phyloP scores from a whole-genome alignment of 192 early-diverging fungal genomes.

The Martensiomyces pterosporus region DNA sequence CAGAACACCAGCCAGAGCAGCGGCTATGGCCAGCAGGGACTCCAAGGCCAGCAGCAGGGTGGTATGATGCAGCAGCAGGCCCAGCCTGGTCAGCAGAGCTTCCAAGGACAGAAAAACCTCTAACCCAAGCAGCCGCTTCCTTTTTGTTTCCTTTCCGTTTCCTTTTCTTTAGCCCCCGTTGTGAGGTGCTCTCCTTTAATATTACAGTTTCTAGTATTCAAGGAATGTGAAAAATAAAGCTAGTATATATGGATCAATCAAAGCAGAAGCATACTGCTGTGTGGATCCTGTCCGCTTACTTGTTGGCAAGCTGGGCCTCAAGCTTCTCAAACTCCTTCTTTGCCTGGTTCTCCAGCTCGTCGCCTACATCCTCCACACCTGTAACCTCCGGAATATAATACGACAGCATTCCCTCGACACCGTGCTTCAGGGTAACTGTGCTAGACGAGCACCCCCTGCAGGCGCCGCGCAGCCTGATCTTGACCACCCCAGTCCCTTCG shows the following conservation, averaged over 20 bases:
- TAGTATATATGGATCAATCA: too few relatives aligned
- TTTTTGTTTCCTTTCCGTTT: too few relatives aligned
- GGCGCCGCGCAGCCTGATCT: slow-evolving; percentile 88
- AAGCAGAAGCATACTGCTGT: not conserved
- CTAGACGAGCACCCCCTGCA: slow-evolving; percentile 91
- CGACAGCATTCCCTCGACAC: slow-evolving; percentile 99
- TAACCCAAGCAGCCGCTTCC: too few relatives aligned
- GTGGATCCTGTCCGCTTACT: not conserved
- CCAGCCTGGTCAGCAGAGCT: not conserved
- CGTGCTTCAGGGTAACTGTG: slow-evolving; percentile 92
- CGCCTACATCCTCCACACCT: slow-evolving; percentile 80
- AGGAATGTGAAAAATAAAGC: too few relatives aligned
- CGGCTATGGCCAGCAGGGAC: not conserved
- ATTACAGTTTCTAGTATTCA: too few relatives aligned
- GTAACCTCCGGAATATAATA: slow-evolving; percentile 97
- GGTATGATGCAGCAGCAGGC: not conserved
- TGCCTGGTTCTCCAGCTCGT: slow-evolving; percentile 74
- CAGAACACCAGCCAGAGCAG: not conserved
- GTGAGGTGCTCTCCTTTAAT: too few relatives aligned
- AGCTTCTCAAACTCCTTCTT: slow-evolving; percentile 88
- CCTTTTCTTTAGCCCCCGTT: too few relatives aligned
- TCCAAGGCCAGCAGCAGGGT: not conserved
- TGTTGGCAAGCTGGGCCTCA: slow-evolving; percentile 45
- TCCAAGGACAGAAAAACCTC: not conserved
- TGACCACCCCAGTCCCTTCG: slow-evolving; percentile 77